Evolutionary conservation across 768 basidiomycete species (phyloP), one percentile per base, ranked within the genome.

Genomic region (Steccherinum ochraceum): DNA sequence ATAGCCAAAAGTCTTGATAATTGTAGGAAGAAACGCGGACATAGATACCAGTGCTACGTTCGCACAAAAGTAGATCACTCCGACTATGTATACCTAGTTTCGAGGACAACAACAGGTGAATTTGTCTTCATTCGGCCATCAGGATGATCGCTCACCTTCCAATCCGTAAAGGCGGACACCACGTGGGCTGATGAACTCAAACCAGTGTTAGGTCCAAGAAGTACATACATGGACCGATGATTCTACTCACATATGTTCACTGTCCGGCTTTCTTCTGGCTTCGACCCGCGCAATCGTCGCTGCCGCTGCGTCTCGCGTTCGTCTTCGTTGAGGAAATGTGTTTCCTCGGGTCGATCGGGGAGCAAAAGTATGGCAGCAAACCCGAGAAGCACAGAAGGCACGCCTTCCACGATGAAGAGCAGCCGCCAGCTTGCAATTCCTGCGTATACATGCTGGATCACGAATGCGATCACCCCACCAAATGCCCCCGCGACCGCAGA

Each of bases 401-500:
- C 64, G 25, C 89, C 88, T 74, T 90, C 87, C 35, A 89, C 72
- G 54, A 91, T 79, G 65, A 89, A 89, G 4, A 90, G 66, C 19
- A 85, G 69, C 49, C 77, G 72, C 86, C 80, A 83, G 52, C 79
- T 71, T 10, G 70, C 61, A 24, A 84, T 64, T 3, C 72, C 57
- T 0, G 72, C 54, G 50, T 81, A 65, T 1, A 71, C 72, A 60
- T 88, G 77, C 56, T 88, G 84, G 11, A 91, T 71, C 1, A 86
- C 89, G 55, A 86, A 91, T 2, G 89, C 88, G 40, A 92, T 78
- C 42, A 90, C 68, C 16, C 89, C 89, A 12, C 88, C 87, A 53
- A 91, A 91, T 3, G 89, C 89, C 20, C 89, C 89, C 2, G 89
- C 86, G 3, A 89, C 79, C 2, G 89, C 87, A 3, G 89, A 87